Conservation (phyloP, 495 filamentous ascomycete genomes). For the Opeltia flavorubescens region DNA sequence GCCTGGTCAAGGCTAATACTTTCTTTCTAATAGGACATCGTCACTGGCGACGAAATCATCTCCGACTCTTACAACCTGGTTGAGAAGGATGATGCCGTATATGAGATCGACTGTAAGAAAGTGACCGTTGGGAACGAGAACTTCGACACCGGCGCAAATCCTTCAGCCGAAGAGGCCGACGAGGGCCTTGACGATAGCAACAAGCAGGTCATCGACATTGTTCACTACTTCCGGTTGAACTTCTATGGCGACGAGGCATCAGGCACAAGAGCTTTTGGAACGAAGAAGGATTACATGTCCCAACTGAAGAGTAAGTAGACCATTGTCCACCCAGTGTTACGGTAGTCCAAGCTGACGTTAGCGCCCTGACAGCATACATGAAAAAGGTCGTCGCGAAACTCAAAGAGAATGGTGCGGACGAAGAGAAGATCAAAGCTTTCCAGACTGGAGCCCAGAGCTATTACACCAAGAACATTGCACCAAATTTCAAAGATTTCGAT, state of each 20-base stretch:
- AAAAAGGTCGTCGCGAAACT: constrained; percentile 65
- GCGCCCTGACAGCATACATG: constrained; percentile 54
- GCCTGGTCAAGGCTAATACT: constrained; percentile 10
- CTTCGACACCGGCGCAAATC: constrained; percentile 91
- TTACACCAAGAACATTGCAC: constrained; percentile 64
- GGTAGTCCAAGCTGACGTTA: neutral
- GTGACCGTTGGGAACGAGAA: constrained; percentile 61
- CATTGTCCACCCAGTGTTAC: neutral
- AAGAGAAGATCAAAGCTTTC: constrained; percentile 57
- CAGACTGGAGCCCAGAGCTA: constrained; percentile 56
- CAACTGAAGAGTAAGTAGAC: constrained; percentile 66
- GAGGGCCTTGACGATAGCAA: constrained; percentile 44
- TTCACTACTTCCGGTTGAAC: constrained; percentile 84
- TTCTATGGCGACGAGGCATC: constrained; percentile 47
- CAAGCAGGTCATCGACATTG: constrained; percentile 82
- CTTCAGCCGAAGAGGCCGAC: constrained; percentile 80
- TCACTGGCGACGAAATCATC: constrained; percentile 89
- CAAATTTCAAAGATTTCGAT: constrained; percentile 88
- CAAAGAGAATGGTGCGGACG: constrained; percentile 42
- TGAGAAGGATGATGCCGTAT: constrained; percentile 60
- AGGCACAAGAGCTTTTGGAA: constrained; percentile 11
- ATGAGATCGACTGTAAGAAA: constrained; percentile 82
- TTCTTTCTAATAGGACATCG: constrained; percentile 49
- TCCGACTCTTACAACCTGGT: constrained; percentile 79
- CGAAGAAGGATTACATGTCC: constrained; percentile 60